Evolutionary conservation across 2,329 filamentous ascomycete species (phyloP).

Genomic region (Lachnellula arida): DNA sequence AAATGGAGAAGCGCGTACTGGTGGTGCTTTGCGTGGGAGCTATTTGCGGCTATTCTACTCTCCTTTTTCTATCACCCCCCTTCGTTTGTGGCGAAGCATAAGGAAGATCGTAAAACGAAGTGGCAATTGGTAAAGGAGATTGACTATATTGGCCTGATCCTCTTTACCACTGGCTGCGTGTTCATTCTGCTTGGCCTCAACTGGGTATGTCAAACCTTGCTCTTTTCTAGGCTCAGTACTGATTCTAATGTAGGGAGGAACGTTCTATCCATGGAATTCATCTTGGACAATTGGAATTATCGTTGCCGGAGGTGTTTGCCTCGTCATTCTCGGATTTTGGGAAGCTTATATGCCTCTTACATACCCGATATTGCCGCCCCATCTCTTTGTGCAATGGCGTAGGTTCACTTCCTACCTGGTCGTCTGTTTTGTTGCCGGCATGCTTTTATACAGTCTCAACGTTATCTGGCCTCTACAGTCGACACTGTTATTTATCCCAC

Average conservation of each 20-base stretch:
- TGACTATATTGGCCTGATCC: conserved; percentile 41
- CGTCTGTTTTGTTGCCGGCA: conserved; percentile 32
- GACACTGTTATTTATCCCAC: not conserved
- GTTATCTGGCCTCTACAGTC: conserved; percentile 7
- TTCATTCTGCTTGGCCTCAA: conserved; percentile 31
- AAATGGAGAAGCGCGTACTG: conserved; percentile 34
- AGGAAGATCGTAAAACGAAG: conserved; percentile 33
- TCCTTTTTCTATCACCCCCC: conserved; percentile 44
- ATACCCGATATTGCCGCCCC: conserved; percentile 31
- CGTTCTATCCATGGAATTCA: conserved; percentile 26
- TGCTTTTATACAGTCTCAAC: conserved; percentile 30
- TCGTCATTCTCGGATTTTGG: conserved; percentile 30
- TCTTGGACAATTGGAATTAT: conserved; percentile 25
- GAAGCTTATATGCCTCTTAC: conserved; percentile 26
- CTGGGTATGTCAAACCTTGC: not conserved
- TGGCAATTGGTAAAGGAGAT: conserved; percentile 38
- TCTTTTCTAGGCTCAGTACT: too few relatives aligned
- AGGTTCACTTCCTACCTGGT: conserved; percentile 31
- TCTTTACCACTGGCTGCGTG: conserved; percentile 27
- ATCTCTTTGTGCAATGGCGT: conserved; percentile 27
- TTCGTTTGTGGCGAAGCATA: conserved; percentile 32
- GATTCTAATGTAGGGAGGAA: conserved; percentile 21
- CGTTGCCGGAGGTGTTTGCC: conserved; percentile 23
- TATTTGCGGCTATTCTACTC: conserved; percentile 26
- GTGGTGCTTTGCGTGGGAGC: conserved; percentile 33